phyloP scores from a whole-genome alignment of 129 eudicot genomes.

The Oenanthe sinensis region DNA sequence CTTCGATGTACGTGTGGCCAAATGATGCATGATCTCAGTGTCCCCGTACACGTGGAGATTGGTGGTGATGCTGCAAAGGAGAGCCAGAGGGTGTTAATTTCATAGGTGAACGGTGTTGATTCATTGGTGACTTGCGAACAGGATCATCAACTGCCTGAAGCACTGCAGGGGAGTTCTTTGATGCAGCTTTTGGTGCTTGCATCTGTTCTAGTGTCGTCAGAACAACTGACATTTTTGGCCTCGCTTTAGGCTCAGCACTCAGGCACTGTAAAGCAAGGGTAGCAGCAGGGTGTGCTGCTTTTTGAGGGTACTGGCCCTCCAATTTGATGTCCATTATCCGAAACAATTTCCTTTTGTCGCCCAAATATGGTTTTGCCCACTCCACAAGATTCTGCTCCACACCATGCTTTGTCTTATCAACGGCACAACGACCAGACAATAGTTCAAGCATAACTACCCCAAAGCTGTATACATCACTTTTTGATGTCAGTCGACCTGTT shows the following conservation, averaged over 20 bases:
- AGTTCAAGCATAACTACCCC: conserved; percentile 88
- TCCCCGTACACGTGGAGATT: conserved; percentile 28
- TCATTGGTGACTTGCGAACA: conserved; percentile 34
- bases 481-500: conserved; percentile 73
- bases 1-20: background rate
- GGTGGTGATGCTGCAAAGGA: conserved; percentile 31
- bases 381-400: conserved; percentile 79
- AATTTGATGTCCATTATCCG: conserved; percentile 81
- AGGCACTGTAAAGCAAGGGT: conserved; percentile 65
- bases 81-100: conserved; percentile 36
- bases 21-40: background rate
- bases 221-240: conserved; percentile 78
- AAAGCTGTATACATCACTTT: conserved; percentile 88
- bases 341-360: conserved; percentile 64
- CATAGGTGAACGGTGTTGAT: conserved; percentile 48
- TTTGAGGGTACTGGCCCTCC: conserved; percentile 91
- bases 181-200: conserved; percentile 31
- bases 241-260: conserved; percentile 42
- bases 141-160: conserved; percentile 8
- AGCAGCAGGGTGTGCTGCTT: conserved; percentile 57
- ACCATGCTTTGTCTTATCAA: conserved; percentile 55
- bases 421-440: conserved; percentile 78
- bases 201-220: conserved; percentile 54
- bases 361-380: conserved; percentile 87
- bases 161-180: conserved; percentile 25